Evolutionary conservation across 2,329 filamentous ascomycete genomes (phyloP), one percentile per base, ranked within the genome.

Genomic region (Stachybotrys chartarum): DNA sequence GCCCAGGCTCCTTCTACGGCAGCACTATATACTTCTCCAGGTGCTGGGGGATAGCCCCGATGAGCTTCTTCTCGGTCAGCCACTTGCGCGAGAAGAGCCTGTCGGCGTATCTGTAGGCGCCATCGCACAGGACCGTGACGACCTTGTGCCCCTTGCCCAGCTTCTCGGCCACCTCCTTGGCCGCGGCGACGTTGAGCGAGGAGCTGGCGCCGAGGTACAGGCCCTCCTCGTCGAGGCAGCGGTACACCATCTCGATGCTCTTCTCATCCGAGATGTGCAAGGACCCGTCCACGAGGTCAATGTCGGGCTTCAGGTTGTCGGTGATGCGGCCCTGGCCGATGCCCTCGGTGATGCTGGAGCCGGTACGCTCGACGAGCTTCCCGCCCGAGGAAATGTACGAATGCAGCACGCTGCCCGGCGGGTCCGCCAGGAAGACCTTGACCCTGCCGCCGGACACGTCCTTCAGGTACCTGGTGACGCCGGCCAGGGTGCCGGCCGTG

Each of bases 321-420:
- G 94, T 99, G 53, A 99, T 83, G 53, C 94, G 88, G 44, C 94
- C 94, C 76, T 97, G 94, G 18, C 94, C 94, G 66, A 99, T 99
- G 30, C 94, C 94, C 75, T 99, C 94, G 3, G 94, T 99, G 74
- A 99, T 97, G 67, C 88, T 94, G 54, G 88, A 86, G 10, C 94
- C 94, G 3, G 78, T 77, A 52, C 94, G 82, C 68, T 97, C 93
- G n/a, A 78, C 77, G 54, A 97, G 78, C 69, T 88, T 87, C 45
- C 92, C 92, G 12, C 91, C 91, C 16, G 87, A 92, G 57, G 83
- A 81, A 63, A 99, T 87, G 76, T 97, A 97, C 58, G 88, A 91
- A 77, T 96, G 91, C 66, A 99, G 82, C 47, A 97, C 92, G 63
- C 87, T 92, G 58, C 94, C 94, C 0, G 94, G 94, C 2, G 94